Percentiles rank a stretch among this genome's conserved stretches.
These are phyloP conservation scores for Trichoderma oligosporum DNA, from an alignment of 2,329 filamentous ascomycete species.

Conservation along the genomic window DNA sequence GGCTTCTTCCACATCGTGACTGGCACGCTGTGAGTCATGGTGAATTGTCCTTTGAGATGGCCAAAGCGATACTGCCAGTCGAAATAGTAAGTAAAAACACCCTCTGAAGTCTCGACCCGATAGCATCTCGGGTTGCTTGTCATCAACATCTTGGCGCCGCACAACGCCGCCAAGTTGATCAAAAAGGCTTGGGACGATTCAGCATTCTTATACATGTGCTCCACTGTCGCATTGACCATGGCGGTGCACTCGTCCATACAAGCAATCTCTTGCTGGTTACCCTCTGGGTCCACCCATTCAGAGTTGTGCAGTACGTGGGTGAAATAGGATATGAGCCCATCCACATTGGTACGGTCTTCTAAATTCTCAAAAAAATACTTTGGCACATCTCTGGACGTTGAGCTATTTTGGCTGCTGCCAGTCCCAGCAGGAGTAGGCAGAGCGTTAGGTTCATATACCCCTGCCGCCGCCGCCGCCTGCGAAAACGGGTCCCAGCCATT, in stretches of 20 bases:
- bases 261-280: conserved; percentile 41
- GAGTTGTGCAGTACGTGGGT: conserved; percentile 48
- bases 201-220: conserved; percentile 49
- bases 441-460: conserved; percentile 8
- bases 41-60: conserved; percentile 49
- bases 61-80: conserved; percentile 56
- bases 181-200: conserved; percentile 53
- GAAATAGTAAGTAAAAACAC: conserved; percentile 46
- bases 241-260: conserved; percentile 51
- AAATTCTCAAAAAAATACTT: conserved; percentile 36
- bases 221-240: conserved; percentile 51
- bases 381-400: conserved; percentile 23
- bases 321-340: conserved; percentile 54
- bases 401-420: neutral
- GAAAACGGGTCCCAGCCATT: conserved; percentile 24
- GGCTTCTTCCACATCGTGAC: conserved; percentile 40
- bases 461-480: conserved; percentile 26
- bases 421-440: neutral
- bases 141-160: conserved; percentile 51
- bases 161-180: conserved; percentile 56
- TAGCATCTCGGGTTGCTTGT: conserved; percentile 39
- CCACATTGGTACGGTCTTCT: conserved; percentile 52
- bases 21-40: conserved; percentile 48
- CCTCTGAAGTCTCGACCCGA: conserved; percentile 41
- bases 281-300: conserved; percentile 49